These are phyloP conservation scores for Lasiodiplodia hormozganensis DNA, from an alignment of 2,329 filamentous ascomycete species.

Conservation along the genomic window DNA sequence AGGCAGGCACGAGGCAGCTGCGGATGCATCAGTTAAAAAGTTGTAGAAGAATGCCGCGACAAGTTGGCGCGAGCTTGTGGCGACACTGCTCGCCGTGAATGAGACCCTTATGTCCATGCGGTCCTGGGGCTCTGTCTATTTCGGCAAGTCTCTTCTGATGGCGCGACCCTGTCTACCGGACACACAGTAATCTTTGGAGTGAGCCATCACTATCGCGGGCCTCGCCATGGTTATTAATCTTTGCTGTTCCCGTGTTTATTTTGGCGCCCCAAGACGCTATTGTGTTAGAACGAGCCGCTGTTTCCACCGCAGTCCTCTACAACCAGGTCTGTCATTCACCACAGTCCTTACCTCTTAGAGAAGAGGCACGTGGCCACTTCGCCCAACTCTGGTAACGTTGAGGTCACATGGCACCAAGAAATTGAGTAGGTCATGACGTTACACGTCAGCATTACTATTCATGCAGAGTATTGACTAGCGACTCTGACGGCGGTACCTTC, in stretches of 20 bases:
- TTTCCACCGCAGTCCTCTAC: too few species aligned
- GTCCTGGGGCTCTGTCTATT: background rate
- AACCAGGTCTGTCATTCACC: too few species aligned
- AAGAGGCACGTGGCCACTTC: background rate
- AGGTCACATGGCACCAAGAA: background rate
- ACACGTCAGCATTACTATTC: constrained; percentile 23
- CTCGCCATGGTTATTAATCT: too few species aligned
- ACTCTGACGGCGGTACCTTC: background rate
- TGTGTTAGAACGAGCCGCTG: background rate
- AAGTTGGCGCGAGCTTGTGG: background rate
- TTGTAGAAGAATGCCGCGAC: background rate
- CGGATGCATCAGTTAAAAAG: background rate
- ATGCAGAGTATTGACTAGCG: background rate
- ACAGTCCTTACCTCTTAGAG: too few species aligned
- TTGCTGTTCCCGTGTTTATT: too few species aligned
- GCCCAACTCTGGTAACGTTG: background rate
- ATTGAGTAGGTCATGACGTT: constrained; percentile 2
- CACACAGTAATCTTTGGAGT: too few species aligned
- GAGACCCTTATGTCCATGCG: background rate
- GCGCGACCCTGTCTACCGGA: background rate
- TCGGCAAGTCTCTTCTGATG: background rate
- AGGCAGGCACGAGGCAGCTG: background rate
- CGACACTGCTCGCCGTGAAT: background rate
- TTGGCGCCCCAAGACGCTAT: too few species aligned
- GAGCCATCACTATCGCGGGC: too few species aligned